Evolutionary conservation across 192 early-diverging fungal species (phyloP).

Genomic region (Backusella circina): DNA sequence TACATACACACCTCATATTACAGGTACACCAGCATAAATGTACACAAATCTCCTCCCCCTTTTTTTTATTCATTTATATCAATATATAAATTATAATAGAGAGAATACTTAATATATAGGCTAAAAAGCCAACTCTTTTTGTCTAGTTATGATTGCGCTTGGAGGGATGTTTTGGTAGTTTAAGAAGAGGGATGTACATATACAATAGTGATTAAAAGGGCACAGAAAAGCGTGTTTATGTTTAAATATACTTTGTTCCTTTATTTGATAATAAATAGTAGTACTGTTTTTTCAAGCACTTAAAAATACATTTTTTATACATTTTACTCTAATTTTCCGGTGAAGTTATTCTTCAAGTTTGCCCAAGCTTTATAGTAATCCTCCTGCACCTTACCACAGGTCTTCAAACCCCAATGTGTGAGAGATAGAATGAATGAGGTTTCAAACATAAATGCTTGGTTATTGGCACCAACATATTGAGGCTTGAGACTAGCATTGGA

Average conservation of each 20-base stretch:
- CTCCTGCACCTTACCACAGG: conserved; percentile 68
- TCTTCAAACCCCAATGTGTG: conserved; percentile 77
- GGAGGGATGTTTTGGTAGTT: not conserved
- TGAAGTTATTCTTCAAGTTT: conserved; percentile 16
- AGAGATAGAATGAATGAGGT: conserved; percentile 74
- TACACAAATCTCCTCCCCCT: not conserved
- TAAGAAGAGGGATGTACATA: not conserved
- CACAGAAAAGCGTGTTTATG: not conserved
- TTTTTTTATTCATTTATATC: not conserved
- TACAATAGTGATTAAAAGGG: not conserved
- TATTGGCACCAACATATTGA: conserved; percentile 74
- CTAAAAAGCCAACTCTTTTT: not conserved
- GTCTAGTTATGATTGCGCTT: not conserved
- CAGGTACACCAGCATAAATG: not conserved
- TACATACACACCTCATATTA: not conserved
- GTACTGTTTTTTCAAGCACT: not conserved
- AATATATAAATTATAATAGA: not conserved
- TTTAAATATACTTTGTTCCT: not conserved
- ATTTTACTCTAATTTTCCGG: not conserved
- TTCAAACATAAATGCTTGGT: conserved; percentile 97
- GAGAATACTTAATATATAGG: not conserved
- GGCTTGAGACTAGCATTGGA: conserved; percentile 70
- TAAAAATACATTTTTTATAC: conserved; percentile 1
- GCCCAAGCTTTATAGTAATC: conserved; percentile 90
- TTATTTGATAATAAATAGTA: not conserved